Percentiles rank a stretch among this genome's conserved stretches.
Evolutionary conservation across 768 basidiomycete species (phyloP).

Genomic region (Suillus hirtellus): DNA sequence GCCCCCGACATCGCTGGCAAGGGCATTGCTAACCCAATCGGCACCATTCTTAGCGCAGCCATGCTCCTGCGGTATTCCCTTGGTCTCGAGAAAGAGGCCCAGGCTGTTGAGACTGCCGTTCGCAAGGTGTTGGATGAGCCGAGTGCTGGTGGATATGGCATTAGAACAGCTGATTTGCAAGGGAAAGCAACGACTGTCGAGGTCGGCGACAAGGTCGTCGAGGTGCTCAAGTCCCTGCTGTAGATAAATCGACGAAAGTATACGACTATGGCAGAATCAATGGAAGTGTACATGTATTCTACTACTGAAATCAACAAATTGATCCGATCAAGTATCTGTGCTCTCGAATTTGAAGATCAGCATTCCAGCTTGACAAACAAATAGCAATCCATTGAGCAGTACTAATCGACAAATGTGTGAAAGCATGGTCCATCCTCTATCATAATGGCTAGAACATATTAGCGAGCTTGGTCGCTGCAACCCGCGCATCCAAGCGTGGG

Average conservation of each 20-base stretch:
- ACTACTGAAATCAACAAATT: not conserved
- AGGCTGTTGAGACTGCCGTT: constrained; percentile 88
- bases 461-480: constrained; percentile 87
- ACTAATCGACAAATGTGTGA: constrained; percentile 2
- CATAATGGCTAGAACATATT: constrained; percentile 68
- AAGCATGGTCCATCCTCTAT: not conserved
- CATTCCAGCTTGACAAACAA: not conserved
- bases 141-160: constrained; percentile 68
- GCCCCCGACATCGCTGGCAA: constrained; percentile 95
- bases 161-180: constrained; percentile 86
- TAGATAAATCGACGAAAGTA: constrained; percentile 25
- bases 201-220: constrained; percentile 82
- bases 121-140: constrained; percentile 79
- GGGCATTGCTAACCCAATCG: constrained; percentile 92
- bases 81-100: constrained; percentile 81
- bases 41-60: constrained; percentile 92
- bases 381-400: constrained; percentile 3
- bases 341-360: not conserved
- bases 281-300: not conserved
- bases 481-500: constrained; percentile 77
- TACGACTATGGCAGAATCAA: not conserved
- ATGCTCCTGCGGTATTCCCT: constrained; percentile 95
- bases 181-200: constrained; percentile 75
- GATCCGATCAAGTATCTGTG: not conserved
- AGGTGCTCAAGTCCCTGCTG: constrained; percentile 62